Evolutionary conservation across 2,329 filamentous ascomycete genomes (phyloP), one percentile per base, ranked within the genome.

Genomic region (Teratosphaeria viscida): DNA sequence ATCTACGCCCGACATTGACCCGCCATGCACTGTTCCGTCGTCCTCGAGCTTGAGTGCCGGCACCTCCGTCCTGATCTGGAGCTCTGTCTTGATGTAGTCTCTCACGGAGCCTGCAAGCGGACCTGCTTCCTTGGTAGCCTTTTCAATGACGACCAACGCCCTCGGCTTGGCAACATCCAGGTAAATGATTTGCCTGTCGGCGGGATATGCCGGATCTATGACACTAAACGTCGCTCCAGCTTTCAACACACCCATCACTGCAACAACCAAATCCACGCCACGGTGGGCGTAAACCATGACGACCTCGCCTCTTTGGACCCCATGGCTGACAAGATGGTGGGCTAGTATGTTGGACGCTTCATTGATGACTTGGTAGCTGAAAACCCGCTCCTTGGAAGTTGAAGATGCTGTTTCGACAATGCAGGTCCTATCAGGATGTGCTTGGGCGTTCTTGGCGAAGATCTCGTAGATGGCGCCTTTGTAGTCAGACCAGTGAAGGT

Each of bases 261-360:
- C 85, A 7, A 89, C 84, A 0, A 89, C 86, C 49, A 89, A 75
- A 67, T 89, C 89, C 37, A 96, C 91, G 59, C 85, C 85, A 60
- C 92, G 85, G 74, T 96, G 83, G 59, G 90, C 90, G 71, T 86
- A 96, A 63, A 94, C 89, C 89, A 96, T 95, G 68, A 96, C 90
- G 2, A 96, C 91, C 70, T 97, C 91, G 8, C 90, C 91, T 65
- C 85, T 79, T 61, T 85, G 80, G 63, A 90, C 80, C 60, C 92
- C 91, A 67, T 85, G 81, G 56, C 86, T 79, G 58, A 88, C 82
- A 23, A 96, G 80, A 70, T 95, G 83, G 74, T 95, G 85, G 26
- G 90, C 89, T 6, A 96, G 74, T 19, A 84, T 80, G 71, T 95
- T 95, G 34, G 89, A 88, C 0, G 87, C 86, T 76, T 96, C 88